Conservation (phyloP, 352 stramenopile genomes). For the Phytophthora europaea region DNA sequence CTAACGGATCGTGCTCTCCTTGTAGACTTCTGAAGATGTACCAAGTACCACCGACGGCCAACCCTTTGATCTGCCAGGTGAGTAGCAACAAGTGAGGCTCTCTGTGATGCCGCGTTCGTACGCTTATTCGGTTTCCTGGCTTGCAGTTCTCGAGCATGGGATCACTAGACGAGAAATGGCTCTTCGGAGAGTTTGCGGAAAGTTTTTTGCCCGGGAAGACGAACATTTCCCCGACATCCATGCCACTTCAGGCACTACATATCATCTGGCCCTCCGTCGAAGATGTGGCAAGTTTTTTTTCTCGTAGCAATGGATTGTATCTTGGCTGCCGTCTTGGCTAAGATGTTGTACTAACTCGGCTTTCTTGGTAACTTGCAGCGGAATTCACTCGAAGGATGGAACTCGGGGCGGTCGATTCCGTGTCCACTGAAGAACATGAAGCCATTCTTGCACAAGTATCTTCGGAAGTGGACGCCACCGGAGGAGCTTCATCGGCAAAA, state of each 20-base stretch:
- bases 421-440: constrained; percentile 91
- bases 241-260: constrained; percentile 69
- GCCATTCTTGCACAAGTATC: constrained; percentile 86
- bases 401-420: constrained; percentile 71
- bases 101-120: background rate
- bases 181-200: constrained; percentile 77
- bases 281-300: constrained; percentile 65
- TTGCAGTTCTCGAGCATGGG: constrained; percentile 84
- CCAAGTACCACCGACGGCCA: constrained; percentile 54
- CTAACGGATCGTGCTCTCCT: constrained; percentile 2
- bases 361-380: constrained; percentile 41
- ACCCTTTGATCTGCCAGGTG: constrained; percentile 78
- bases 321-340: background rate
- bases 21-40: constrained; percentile 57
- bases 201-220: constrained; percentile 68
- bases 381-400: constrained; percentile 87
- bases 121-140: background rate
- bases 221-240: constrained; percentile 33
- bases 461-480: constrained; percentile 81
- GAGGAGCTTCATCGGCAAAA: constrained; percentile 66
- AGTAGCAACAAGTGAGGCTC: background rate
- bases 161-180: constrained; percentile 86
- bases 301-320: background rate
- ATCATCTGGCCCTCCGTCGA: constrained; percentile 86
- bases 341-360: constrained; percentile 4